phyloP scores from a whole-genome alignment of 345 rosid species.

The Eucalyptus cloeziana region DNA sequence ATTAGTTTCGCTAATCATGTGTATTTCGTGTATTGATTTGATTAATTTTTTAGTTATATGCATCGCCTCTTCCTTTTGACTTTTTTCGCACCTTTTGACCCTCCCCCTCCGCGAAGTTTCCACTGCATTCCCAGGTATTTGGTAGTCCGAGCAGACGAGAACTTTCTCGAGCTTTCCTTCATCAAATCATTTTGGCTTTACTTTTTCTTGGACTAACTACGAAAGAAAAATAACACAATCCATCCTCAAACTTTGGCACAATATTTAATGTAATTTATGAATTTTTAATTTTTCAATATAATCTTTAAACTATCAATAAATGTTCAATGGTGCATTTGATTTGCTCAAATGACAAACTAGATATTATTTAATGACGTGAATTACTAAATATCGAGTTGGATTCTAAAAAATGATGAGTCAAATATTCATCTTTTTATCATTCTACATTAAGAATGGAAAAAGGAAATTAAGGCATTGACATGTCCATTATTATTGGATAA shows the following conservation, averaged over 20 bases:
- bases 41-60: not conserved
- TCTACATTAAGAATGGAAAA: no score
- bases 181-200: not conserved
- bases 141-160: not conserved
- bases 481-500: no score
- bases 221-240: no score
- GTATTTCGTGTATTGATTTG: not conserved
- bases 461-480: no score
- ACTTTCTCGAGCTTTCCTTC: not conserved
- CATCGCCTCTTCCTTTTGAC: not conserved
- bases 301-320: accelerated
- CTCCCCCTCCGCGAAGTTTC: not conserved
- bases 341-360: no score
- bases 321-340: accelerated
- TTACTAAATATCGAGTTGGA: no score
- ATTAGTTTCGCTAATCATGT: not conserved
- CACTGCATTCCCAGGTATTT: not conserved
- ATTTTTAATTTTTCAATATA: no score
- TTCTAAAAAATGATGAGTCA: no score
- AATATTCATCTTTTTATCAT: no score
- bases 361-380: no score
- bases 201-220: not conserved
- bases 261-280: accelerated
- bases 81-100: not conserved
- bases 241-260: no score